Evolutionary conservation across 768 basidiomycete genomes (phyloP).

Genomic region (Tylopilus subfusipes): DNA sequence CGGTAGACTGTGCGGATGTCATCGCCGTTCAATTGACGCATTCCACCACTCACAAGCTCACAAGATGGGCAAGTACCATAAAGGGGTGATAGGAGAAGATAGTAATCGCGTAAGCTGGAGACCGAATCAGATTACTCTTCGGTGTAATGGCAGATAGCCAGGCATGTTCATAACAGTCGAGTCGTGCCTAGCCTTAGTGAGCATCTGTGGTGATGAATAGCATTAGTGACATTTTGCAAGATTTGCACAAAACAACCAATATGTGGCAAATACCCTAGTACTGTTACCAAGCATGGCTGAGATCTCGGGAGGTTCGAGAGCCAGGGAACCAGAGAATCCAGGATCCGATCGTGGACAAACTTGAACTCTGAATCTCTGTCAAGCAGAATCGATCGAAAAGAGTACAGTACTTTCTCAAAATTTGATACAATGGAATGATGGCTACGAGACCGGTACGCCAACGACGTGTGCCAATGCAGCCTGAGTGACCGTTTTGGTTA

Average conservation of each 20-base stretch:
- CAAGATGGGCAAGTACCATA: neutral
- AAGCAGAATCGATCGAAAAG: no score
- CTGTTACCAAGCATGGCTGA: neutral
- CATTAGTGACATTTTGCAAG: neutral
- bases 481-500: no score
- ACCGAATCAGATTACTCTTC: neutral
- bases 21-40: neutral
- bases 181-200: neutral
- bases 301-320: no score
- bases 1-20: neutral
- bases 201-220: neutral
- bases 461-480: no score
- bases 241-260: neutral
- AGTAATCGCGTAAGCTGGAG: neutral
- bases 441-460: no score
- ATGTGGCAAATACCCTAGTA: neutral
- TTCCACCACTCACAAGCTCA: no score
- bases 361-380: neutral
- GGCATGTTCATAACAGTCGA: neutral
- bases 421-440: neutral
- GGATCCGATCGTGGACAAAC: no score
- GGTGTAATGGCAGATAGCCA: neutral
- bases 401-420: no score
- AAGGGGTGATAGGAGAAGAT: neutral
- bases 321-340: no score